Evolutionary conservation across 2,329 filamentous ascomycete species (phyloP), one percentile per base, ranked within the genome.

Genomic region (Apiospora hydei): DNA sequence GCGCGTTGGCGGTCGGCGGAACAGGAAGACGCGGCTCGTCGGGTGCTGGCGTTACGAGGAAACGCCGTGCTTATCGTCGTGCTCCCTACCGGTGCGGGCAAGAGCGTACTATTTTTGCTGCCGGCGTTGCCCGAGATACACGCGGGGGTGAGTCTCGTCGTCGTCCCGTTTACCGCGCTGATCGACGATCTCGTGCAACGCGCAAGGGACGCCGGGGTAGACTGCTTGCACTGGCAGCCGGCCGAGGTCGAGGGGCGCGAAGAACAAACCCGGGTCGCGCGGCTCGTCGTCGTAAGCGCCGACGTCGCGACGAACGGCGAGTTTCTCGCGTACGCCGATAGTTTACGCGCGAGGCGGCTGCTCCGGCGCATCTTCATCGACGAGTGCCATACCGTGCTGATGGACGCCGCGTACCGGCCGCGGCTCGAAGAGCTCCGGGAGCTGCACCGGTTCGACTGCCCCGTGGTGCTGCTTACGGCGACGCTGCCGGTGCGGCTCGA

Each of bases 101-200:
- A 72, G 43, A 72, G 47, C 26, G 46, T 70, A 3, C 41, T 72
- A 14, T 72, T 69, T 30, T 44, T 70, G 13, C 24, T 70, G 8
- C 34, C 43, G 14, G 43, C 43, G 5, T 41, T 69, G 26, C 46
- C 46, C 43, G 66, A n/a, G 41, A 8, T 64, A 7, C 47, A 49
- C 4, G 38, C 34, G n/a, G 53, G 67, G 1, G 44, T 26, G 0
- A 70, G n/a, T 7, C 14, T 70, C 6, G 57, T 70, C 11, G 26
- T 70, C 6, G 13, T 70, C 21, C 41, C 26, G 21, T 70, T 70
- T 8, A 47, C 47, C 11, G 57, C 57, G 57, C 30, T 64, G 10
- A 7, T 64, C 4, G 4, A 24, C 11, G 57, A 64, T 34, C 57
- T 64, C 7, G 57, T 64, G 14, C 21, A 6, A 14, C 44, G 57